Conservation (phyloP, 2,329 filamentous ascomycete species). For the Fusarium tjaetaba region DNA sequence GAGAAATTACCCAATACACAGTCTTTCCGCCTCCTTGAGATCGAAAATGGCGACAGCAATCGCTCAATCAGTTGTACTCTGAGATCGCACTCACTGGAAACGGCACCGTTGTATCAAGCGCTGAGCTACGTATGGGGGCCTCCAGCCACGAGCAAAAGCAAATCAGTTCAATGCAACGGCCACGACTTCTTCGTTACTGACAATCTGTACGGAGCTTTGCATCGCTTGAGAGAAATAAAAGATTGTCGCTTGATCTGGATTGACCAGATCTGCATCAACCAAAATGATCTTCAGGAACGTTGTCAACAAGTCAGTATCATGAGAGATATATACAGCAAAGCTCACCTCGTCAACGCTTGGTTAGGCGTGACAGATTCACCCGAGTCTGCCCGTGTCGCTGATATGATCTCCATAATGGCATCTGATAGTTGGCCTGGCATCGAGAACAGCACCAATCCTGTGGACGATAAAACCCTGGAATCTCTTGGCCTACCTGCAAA, state of each 20-base stretch:
- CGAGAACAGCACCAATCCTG: too few species aligned
- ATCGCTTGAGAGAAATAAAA: accelerated
- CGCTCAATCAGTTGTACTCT: neutral
- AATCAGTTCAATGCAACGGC: neutral
- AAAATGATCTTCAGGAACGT: neutral
- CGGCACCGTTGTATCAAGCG: neutral
- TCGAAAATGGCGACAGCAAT: neutral
- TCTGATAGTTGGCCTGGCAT: accelerated
- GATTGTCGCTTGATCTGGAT: neutral
- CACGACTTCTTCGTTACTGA: neutral
- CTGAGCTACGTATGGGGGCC: neutral
- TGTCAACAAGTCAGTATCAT: neutral
- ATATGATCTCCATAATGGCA: neutral
- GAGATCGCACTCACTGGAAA: neutral
- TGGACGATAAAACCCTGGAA: neutral
- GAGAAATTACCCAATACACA: neutral
- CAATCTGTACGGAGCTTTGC: neutral
- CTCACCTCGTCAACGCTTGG: neutral
- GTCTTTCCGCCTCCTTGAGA: neutral
- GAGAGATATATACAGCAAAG: neutral
- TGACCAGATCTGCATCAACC: neutral
- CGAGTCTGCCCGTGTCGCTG: neutral
- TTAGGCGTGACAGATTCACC: neutral
- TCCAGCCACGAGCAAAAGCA: neutral
- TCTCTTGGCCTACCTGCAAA: neutral